Evolutionary conservation across 2,329 filamentous ascomycete genomes (phyloP).

Genomic region (Didymella segeticola): DNA sequence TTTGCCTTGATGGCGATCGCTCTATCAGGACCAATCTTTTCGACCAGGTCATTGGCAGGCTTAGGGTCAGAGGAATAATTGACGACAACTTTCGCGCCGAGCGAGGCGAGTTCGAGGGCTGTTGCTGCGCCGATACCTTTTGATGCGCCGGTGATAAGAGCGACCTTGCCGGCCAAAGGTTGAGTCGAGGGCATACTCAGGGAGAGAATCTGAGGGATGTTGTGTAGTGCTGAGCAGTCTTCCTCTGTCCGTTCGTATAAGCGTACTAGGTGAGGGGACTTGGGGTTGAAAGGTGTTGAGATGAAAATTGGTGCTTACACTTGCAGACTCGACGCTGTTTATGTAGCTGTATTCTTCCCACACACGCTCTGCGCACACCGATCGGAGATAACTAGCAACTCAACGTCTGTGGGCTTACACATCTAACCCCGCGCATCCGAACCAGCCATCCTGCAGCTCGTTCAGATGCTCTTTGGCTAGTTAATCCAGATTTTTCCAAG

Average conservation of each 20-base stretch:
- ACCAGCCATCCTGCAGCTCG: too few species aligned
- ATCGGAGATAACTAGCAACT: neutral
- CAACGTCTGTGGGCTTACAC: neutral
- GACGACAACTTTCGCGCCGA: conserved; percentile 55
- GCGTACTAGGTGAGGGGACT: neutral
- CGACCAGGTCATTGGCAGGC: conserved; percentile 62
- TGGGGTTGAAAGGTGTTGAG: neutral
- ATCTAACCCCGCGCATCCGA: neutral
- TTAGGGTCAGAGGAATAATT: conserved; percentile 65
- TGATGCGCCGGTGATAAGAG: conserved; percentile 40
- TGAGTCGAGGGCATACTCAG: neutral
- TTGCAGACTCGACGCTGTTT: neutral
- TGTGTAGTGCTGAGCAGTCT: neutral
- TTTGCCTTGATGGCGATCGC: conserved; percentile 65
- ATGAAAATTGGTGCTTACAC: neutral
- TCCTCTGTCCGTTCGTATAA: neutral
- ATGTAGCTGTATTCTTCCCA: neutral
- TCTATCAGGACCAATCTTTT: conserved; percentile 54
- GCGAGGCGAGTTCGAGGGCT: conserved; percentile 47
- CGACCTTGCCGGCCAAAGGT: conserved; percentile 35
- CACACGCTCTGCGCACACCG: neutral
- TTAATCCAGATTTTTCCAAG: too few species aligned
- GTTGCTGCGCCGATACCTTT: conserved; percentile 42
- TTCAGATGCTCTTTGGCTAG: neutral
- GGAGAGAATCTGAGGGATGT: too few species aligned